Base-by-base conservation (phyloP, 441 rosid genomes). In the Populus hybrid region DNA sequence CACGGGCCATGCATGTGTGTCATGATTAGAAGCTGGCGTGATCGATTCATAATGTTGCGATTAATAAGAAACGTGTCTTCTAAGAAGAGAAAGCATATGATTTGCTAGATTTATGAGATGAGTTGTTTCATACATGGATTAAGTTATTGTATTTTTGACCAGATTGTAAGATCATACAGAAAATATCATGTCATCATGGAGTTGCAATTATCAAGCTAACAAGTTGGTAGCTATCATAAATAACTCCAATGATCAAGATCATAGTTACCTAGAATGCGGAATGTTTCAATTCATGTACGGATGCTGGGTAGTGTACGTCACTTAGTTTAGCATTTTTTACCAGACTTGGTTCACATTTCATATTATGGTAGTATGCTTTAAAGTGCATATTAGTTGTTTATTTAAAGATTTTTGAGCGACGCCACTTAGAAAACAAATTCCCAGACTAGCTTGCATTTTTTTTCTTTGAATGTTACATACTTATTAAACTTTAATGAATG, bases 1-100 rank as follows among this genome's bases (percentile, higher is more conserved):
- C 64, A 75, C 66, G 76, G 14, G 64, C 82, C 79, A 75, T 79
- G 79, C 82, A 75, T 64, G n/a, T 53, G 10, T 74, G 72, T 70
- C 42, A 18, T 75, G 20, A 42, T 75, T 29, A 50, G 67, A 38
- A 73, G 40, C 56, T 6, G 28, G 10, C 26, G 14, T 63, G 69
- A 64, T 71, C 6, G 26, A 66, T 59, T n/a, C 28, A 31, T 7
- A 33, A 28, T 14, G 40, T 38, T 79, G 75, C 78, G 56, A 7
- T 26, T 35, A 53, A 64, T 12, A 56, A 63, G 20, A 29, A 23
- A 36, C 11, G 7, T 28, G 26, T 40, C 71, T 70, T 79, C 23
- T 2, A 18, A 65, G 29, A 38, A 18, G 29, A 29, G 70, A 73
- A 68, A 68, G 29, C 68, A 20, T n/a, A n/a, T 68, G 31, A n/a